Evolutionary conservation across 768 basidiomycete genomes (phyloP).

Genomic region (Dentipellis sp.): DNA sequence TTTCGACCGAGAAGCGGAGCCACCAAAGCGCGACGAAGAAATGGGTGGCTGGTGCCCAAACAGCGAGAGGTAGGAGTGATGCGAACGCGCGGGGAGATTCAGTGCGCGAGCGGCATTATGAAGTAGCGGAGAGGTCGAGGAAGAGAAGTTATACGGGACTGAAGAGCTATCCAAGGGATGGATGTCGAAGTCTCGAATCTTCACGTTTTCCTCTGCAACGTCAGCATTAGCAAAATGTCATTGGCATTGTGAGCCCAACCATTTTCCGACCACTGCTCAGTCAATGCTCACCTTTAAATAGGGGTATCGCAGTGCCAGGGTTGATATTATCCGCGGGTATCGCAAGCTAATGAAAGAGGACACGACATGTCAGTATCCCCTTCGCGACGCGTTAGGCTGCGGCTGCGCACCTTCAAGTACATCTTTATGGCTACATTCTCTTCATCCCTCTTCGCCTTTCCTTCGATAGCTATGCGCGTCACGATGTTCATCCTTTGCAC

Average conservation of each 20-base stretch:
- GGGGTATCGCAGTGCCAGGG: conserved; percentile 59
- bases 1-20: conserved; percentile 16
- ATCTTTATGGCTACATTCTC: conserved; percentile 63
- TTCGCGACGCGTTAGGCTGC: neutral
- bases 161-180: conserved; percentile 69
- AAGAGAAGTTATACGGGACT: conserved; percentile 68
- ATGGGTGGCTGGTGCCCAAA: conserved; percentile 28
- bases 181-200: conserved; percentile 61
- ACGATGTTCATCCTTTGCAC: conserved; percentile 51
- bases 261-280: neutral
- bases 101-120: conserved; percentile 62
- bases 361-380: neutral
- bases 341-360: conserved; percentile 38
- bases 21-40: conserved; percentile 28
- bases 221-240: conserved; percentile 1
- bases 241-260: neutral
- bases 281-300: conserved; percentile 51
- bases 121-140: conserved; percentile 50
- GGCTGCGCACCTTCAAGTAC: conserved; percentile 58
- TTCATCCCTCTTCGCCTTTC: conserved; percentile 50
- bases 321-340: conserved; percentile 56
- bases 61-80: conserved; percentile 50
- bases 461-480: conserved; percentile 66
- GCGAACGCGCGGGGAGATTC: conserved; percentile 50
- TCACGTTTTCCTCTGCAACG: conserved; percentile 68